These are phyloP conservation scores for Ogataea chonburiensis DNA, from an alignment of 805 yeast species.

Conservation along the genomic window DNA sequence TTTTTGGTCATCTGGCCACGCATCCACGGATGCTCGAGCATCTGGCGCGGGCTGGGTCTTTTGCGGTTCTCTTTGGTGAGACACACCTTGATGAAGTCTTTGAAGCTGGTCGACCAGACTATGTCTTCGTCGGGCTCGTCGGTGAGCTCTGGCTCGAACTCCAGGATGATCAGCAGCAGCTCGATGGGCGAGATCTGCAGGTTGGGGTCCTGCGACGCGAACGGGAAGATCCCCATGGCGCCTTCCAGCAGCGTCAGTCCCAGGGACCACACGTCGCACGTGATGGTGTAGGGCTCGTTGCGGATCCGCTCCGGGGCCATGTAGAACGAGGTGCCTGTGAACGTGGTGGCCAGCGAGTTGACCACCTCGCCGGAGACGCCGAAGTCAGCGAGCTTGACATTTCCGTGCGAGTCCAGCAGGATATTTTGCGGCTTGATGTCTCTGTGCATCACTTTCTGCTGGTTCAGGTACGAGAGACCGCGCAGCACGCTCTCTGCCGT, in stretches of 20 bases:
- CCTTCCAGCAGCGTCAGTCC: conserved; percentile 92
- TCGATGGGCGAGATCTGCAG: conserved; percentile 80
- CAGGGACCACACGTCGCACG: conserved; percentile 95
- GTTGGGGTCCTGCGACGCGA: conserved; percentile 37
- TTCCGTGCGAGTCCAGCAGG: conserved; percentile 68
- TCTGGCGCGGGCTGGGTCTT: conserved; percentile 90
- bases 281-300: conserved; percentile 93
- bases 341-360: conserved; percentile 91
- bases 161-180: conserved; percentile 73
- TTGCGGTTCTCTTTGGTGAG: conserved; percentile 74
- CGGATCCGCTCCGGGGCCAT: conserved; percentile 99
- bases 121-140: conserved; percentile 79
- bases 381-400: conserved; percentile 92
- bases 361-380: conserved; percentile 98
- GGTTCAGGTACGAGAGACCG: conserved; percentile 87
- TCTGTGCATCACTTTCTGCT: conserved; percentile 84
- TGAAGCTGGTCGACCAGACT: conserved; percentile 78
- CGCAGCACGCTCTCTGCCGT: conserved; percentile 81
- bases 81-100: conserved; percentile 78
- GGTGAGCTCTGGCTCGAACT: conserved; percentile 72
- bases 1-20: conserved; percentile 66
- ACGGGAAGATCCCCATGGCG: conserved; percentile 89
- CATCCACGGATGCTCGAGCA: conserved; percentile 93
- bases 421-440: conserved; percentile 97
- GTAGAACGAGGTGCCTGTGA: conserved; percentile 95